A percentile compares a stretch with the other conserved stretches of the same genome.
phyloP scores from a whole-genome alignment of 495 filamentous ascomycete genomes.

The Daldinia decipiens region DNA sequence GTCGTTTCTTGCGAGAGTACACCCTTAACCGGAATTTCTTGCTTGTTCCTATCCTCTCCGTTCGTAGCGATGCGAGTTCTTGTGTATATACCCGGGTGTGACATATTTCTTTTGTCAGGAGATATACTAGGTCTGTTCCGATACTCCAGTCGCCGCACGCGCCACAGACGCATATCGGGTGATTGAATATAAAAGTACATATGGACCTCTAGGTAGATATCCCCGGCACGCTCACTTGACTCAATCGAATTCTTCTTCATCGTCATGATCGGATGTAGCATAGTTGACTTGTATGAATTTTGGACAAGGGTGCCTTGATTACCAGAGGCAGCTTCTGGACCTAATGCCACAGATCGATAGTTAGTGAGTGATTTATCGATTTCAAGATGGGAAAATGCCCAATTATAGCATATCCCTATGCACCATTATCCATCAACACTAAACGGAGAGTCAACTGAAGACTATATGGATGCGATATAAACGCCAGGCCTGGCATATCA shows the following conservation, averaged over 20 bases:
- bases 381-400: neutral
- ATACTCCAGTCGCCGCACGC: too few species aligned
- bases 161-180: neutral
- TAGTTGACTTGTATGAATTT: neutral
- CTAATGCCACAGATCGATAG: neutral
- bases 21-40: neutral
- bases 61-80: neutral
- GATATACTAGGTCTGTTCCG: too few species aligned
- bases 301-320: neutral
- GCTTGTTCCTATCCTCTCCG: neutral
- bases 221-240: neutral
- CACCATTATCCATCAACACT: neutral
- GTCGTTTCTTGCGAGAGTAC: neutral
- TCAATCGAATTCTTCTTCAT: neutral
- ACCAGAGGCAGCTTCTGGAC: neutral
- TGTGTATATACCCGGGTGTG: neutral
- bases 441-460: neutral
- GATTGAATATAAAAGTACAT: neutral
- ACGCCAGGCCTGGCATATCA: neutral
- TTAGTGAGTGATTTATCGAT: neutral
- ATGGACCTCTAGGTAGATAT: neutral
- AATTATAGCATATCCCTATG: neutral
- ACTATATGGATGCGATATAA: neutral
- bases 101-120: neutral
- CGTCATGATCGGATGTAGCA: neutral